Conservation (phyloP, 768 basidiomycete genomes). For the Naganishia friedmannii region DNA sequence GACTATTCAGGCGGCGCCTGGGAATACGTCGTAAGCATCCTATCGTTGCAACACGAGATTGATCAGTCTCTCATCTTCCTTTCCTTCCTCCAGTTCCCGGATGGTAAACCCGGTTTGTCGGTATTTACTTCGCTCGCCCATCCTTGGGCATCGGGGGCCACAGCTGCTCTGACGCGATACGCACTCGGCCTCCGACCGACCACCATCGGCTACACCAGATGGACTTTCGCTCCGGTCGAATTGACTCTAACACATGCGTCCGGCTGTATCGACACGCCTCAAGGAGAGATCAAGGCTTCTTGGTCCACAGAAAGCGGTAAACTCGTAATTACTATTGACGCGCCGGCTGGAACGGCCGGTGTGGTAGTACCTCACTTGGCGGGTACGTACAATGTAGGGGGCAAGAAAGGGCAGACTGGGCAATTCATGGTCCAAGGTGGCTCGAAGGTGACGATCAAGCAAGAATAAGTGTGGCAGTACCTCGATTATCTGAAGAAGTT, state of each 20-base stretch:
- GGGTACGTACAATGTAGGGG: not conserved
- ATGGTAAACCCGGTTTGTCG: not conserved
- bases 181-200: not conserved
- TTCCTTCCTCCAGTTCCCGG: not conserved
- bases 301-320: not conserved
- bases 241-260: not conserved
- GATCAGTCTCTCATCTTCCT: not conserved
- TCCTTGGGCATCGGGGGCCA: not conserved
- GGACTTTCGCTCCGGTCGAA: not conserved
- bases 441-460: not conserved
- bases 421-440: not conserved
- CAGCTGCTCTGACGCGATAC: not conserved
- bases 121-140: not conserved
- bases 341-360: not conserved
- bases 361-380: not conserved
- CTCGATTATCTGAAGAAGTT: too few species aligned
- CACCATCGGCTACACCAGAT: not conserved
- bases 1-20: not conserved
- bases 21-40: not conserved
- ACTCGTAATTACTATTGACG: not conserved
- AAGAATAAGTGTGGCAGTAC: not conserved
- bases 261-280: not conserved
- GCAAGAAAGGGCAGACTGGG: not conserved
- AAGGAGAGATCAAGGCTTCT: not conserved
- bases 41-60: not conserved